phyloP scores from a whole-genome alignment of 805 yeast species.

The Spathaspora passalidarum region DNA sequence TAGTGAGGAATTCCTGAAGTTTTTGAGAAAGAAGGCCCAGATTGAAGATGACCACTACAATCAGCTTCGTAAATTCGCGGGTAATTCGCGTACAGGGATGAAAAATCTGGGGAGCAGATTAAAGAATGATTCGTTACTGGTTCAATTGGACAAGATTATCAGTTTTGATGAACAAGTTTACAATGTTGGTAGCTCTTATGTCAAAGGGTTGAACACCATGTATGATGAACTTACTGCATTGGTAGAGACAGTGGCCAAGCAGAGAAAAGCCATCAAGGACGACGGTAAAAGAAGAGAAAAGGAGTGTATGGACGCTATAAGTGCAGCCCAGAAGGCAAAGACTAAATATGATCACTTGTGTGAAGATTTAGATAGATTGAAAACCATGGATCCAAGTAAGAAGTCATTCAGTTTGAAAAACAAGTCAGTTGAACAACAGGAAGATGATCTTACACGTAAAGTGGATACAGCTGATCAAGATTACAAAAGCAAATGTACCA shows the following conservation, averaged over 20 bases:
- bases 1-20: conserved; percentile 82
- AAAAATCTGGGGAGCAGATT: conserved; percentile 39
- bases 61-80: conserved; percentile 70
- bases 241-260: conserved; percentile 62
- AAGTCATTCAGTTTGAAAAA: conserved; percentile 79
- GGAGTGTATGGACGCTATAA: conserved; percentile 78
- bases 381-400: conserved; percentile 78
- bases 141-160: conserved; percentile 64
- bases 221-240: conserved; percentile 78
- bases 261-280: conserved; percentile 78
- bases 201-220: conserved; percentile 78
- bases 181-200: conserved; percentile 71
- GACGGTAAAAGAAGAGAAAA: conserved; percentile 79
- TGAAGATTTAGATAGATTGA: conserved; percentile 80
- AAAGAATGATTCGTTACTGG: conserved; percentile 64
- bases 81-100: conserved; percentile 49
- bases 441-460: conserved; percentile 80
- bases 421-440: conserved; percentile 80
- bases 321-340: conserved; percentile 85
- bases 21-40: conserved; percentile 70
- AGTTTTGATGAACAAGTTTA: conserved; percentile 72
- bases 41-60: conserved; percentile 76
- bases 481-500: conserved; percentile 71
- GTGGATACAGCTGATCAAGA: conserved; percentile 85
- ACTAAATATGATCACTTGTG: conserved; percentile 69